Evolutionary conservation across 2,329 filamentous ascomycete species (phyloP).

Genomic region (Tolypocladium pustulatum): DNA sequence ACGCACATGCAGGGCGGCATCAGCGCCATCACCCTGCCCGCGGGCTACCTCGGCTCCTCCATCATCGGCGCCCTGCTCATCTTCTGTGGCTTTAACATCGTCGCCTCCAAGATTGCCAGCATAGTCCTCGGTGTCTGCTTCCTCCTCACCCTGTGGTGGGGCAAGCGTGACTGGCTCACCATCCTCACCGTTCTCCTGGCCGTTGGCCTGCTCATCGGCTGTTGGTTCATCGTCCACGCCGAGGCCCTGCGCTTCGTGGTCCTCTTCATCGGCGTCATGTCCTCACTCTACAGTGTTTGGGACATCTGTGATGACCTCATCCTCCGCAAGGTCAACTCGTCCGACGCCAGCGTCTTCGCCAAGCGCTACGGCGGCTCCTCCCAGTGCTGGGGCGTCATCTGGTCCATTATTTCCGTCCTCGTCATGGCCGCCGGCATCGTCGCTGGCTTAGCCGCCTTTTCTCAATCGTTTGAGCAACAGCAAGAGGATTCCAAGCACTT

Average conservation of each 20-base stretch:
- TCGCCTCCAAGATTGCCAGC: constrained; percentile 69
- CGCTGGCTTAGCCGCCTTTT: constrained; percentile 68
- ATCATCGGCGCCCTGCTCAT: constrained; percentile 68
- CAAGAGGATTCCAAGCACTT: constrained; percentile 58
- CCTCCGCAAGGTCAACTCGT: constrained; percentile 68
- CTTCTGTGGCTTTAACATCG: constrained; percentile 73
- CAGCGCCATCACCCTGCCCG: constrained; percentile 60
- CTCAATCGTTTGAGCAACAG: constrained; percentile 58
- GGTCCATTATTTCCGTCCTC: constrained; percentile 59
- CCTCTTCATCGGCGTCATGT: constrained; percentile 77
- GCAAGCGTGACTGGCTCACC: constrained; percentile 66
- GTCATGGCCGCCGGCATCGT: constrained; percentile 67
- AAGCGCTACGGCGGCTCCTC: constrained; percentile 69
- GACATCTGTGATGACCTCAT: constrained; percentile 80
- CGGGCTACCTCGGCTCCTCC: constrained; percentile 68
- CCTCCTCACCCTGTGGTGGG: constrained; percentile 74
- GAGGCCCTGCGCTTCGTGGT: constrained; percentile 65
- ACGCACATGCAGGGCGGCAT: constrained; percentile 68
- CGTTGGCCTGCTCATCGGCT: constrained; percentile 59
- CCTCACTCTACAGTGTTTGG: constrained; percentile 70
- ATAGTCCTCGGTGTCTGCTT: constrained; percentile 65
- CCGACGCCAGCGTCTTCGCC: constrained; percentile 70
- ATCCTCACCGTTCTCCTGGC: constrained; percentile 60
- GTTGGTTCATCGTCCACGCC: constrained; percentile 72
- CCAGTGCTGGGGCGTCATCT: constrained; percentile 72